Base-by-base conservation (phyloP, 192 early-diverging fungal genomes). In the Phlyctochytrium arcticum region DNA sequence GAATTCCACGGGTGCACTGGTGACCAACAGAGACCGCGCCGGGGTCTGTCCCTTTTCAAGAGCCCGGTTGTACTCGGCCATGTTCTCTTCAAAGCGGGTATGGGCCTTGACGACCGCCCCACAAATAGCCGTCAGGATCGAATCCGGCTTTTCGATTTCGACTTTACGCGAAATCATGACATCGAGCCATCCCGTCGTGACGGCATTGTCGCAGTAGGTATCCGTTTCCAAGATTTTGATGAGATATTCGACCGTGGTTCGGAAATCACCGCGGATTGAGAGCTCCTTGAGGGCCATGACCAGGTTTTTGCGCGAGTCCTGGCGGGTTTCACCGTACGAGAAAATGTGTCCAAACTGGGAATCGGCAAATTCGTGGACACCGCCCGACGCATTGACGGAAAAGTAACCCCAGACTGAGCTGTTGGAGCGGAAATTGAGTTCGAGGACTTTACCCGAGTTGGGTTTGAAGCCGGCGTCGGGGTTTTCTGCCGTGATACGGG, bases 331-430 rank as follows among this genome's bases (percentile, higher is more conserved):
- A 42, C 96, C 96, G 67, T 96, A 98, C 9, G 95, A 87, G 65
- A 98, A 98, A 57, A 98, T 91, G 78, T 98, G 96, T 33, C 96
- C 96, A 68, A 98, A 98, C 78, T 98, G 96, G 27, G 92, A 95
- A 72, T 98, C 96, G n/a, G 96, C 96, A 81, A 89, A 98, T 72
- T 98, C 96, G 77, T 98, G 96, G 62, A 98, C 83, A 62, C 94
- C 95, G 64, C 96, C 95, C 31, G 89, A 87, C 26, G 92, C 83
- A 67, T 88, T 91, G 39, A 98, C 95, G 6, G 92, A 94, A 78
- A 98, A 98, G 82, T 97, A 97, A n/a, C 96, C 96, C 96, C 96
- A 97, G 32, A 98, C 96, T 57, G 96, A 96, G 42, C 87, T 92
- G 73, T 90, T 92, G 57, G 86, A 89, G 36, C 94, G 79, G 83